Percentiles rank a stretch among this genome's conserved stretches.
Conservation (phyloP, 768 basidiomycete species). For the Lactarius vividus region DNA sequence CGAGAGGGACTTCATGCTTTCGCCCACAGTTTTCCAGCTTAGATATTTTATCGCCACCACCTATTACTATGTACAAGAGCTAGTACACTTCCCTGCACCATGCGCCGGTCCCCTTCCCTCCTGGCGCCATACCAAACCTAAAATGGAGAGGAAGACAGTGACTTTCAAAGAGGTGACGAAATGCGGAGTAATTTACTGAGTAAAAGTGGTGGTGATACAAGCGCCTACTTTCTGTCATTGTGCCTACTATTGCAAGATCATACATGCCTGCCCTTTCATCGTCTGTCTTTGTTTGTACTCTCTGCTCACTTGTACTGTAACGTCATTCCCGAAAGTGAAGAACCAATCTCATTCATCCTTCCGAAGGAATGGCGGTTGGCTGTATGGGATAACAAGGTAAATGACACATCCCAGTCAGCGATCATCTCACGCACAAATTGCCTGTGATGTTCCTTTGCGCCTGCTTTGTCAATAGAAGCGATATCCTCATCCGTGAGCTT, state of each 20-base stretch:
- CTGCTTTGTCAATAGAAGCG: constrained; percentile 32
- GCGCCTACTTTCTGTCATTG: neutral
- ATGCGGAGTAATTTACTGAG: no score
- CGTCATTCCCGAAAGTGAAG: neutral
- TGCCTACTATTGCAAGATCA: neutral
- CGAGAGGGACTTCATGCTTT: no score
- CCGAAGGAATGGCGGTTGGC: neutral
- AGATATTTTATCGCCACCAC: no score
- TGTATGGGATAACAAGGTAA: neutral
- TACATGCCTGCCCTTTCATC: neutral
- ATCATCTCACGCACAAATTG: constrained; percentile 30
- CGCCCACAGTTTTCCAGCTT: no score
- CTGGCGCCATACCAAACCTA: no score
- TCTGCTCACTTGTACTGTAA: neutral
- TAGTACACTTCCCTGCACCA: no score
- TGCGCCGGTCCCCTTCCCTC: no score
- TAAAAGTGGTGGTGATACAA: neutral
- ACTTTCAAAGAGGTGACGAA: no score
- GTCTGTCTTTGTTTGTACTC: neutral
- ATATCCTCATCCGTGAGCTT: constrained; percentile 33
- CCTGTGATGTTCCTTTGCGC: constrained; percentile 34
- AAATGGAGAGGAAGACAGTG: no score
- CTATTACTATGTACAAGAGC: no score
- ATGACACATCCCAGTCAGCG: neutral
- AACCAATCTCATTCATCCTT: constrained; percentile 3